A percentile compares a stretch with the other conserved stretches of the same genome.
Conservation (phyloP, 371 early-diverging fungal species). For the Actinomucor elegans region DNA sequence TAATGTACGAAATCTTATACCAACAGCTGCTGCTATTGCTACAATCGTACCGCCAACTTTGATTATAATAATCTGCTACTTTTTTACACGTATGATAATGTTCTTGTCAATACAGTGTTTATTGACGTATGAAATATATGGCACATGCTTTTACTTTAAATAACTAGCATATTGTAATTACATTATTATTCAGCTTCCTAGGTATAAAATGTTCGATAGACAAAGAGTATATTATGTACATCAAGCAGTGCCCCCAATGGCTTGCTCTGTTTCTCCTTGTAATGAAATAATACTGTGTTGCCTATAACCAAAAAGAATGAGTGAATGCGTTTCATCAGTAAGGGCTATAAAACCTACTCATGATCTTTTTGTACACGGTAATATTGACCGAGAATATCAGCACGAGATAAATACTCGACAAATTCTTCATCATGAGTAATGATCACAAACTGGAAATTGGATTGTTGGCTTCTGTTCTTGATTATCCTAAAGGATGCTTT, state of each 20-base stretch:
- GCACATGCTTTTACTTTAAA: too few species aligned
- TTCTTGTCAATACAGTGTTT: too few species aligned
- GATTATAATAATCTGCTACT: too few species aligned
- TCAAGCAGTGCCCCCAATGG: too few species aligned
- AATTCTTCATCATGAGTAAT: conserved; percentile 99
- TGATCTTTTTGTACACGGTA: conserved; percentile 80
- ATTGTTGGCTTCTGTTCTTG: conserved; percentile 70
- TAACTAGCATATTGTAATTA: neutral
- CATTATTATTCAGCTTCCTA: neutral
- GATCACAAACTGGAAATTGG: conserved; percentile 97
- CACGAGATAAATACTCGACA: conserved; percentile 78
- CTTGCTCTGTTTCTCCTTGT: neutral
- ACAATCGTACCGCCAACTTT: too few species aligned
- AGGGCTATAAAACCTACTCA: conserved; percentile 27
- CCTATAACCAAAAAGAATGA: neutral
- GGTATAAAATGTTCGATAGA: too few species aligned
- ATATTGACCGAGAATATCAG: conserved; percentile 82
- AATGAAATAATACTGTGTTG: conserved; percentile 11
- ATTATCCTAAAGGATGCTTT: conserved; percentile 63
- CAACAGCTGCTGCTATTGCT: too few species aligned
- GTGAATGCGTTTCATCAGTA: neutral
- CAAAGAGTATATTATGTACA: neutral
- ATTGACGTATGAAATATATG: too few species aligned
- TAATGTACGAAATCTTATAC: too few species aligned
- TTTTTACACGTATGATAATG: too few species aligned